phyloP scores from a whole-genome alignment of 164 flowering plant genomes.

The Berberis thunbergii region DNA sequence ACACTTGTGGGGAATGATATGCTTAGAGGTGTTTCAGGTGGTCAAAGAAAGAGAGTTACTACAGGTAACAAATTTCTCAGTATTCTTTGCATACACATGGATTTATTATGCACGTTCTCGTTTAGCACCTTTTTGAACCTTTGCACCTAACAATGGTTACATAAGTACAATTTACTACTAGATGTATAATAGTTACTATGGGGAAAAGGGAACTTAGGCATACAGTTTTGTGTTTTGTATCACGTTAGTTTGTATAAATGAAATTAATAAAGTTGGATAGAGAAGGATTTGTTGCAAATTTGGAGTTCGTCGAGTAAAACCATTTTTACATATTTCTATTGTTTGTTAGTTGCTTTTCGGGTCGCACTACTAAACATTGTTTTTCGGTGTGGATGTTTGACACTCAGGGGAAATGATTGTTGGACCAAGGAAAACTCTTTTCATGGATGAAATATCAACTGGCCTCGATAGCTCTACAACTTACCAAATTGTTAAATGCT shows the following conservation, averaged over 20 bases:
- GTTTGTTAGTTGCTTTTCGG: background rate
- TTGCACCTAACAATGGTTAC: too few relatives aligned
- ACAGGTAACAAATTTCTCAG: constrained; percentile 40
- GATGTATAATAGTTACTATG: too few relatives aligned
- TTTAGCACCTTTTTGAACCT: too few relatives aligned
- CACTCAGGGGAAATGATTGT: constrained; percentile 83
- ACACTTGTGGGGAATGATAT: constrained; percentile 83
- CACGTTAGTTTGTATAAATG: too few relatives aligned
- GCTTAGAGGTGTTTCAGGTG: constrained; percentile 91
- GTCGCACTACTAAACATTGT: background rate
- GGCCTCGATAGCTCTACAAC: constrained; percentile 99
- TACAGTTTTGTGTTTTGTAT: too few relatives aligned
- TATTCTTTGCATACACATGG: background rate
- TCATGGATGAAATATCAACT: constrained; percentile 98
- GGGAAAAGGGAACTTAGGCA: too few relatives aligned
- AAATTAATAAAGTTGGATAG: too few relatives aligned
- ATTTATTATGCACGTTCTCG: background rate
- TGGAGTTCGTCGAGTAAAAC: too few relatives aligned
- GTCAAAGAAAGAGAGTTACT: constrained; percentile 86
- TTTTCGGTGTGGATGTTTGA: background rate
- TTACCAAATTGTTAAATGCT: constrained; percentile 76
- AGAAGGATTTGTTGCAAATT: too few relatives aligned
- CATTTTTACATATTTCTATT: too few relatives aligned
- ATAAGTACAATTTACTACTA: too few relatives aligned
- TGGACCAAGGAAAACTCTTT: constrained; percentile 87